Percentiles rank a stretch among this genome's conserved stretches.
Evolutionary conservation across 139 green algal genomes (phyloP).

Genomic region (Haematococcus lacustris): DNA sequence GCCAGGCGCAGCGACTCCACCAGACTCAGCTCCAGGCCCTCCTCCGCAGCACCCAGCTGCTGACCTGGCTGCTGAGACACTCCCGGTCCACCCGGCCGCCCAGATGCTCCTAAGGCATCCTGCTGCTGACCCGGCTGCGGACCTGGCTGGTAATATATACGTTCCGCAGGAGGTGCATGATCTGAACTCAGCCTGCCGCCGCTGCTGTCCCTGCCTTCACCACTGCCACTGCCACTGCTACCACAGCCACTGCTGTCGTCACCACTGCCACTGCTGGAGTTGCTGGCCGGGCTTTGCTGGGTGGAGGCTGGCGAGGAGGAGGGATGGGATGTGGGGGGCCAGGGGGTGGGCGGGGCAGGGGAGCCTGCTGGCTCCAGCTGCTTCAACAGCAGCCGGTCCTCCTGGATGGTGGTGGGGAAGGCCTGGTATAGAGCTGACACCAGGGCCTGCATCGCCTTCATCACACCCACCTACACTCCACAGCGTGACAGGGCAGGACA

Average conservation of each 20-base stretch:
- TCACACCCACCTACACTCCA: slow-evolving; percentile 12
- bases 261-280: not conserved
- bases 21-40: too few relatives aligned
- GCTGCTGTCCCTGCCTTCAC: too few relatives aligned
- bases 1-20: not conserved
- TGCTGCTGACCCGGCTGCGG: too few relatives aligned
- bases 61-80: too few relatives aligned
- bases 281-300: not conserved
- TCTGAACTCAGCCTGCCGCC: too few relatives aligned
- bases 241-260: not conserved
- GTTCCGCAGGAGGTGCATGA: too few relatives aligned
- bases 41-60: too few relatives aligned
- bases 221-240: not conserved
- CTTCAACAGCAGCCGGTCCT: slow-evolving; percentile 6
- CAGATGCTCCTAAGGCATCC: too few relatives aligned
- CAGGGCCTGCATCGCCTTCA: slow-evolving; percentile 27
- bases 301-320: too few relatives aligned
- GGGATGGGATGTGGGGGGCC: not conserved
- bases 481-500: not conserved
- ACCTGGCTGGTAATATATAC: too few relatives aligned
- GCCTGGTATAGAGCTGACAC: slow-evolving; percentile 30
- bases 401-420: slow-evolving; percentile 44
- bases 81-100: too few relatives aligned
- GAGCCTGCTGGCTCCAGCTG: not conserved
- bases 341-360: not conserved